Conservation (phyloP, 1,284 basidiomycete genomes). For the Ustilago loliicola region DNA sequence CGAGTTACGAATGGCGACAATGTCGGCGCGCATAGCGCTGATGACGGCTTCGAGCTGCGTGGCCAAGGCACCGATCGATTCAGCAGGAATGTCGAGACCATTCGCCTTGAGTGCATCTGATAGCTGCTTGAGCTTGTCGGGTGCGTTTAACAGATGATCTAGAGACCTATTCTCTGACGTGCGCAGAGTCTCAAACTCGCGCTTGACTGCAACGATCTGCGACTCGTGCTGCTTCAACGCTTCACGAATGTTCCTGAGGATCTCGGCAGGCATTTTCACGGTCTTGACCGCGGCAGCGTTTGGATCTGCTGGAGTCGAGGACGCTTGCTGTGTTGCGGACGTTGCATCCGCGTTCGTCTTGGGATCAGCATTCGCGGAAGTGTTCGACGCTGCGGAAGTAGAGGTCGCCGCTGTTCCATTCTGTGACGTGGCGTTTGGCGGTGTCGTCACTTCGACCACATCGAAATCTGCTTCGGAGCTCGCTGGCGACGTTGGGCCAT, state of each 20-base stretch:
- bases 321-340: background rate
- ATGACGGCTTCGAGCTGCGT: constrained; percentile 2
- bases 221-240: constrained; percentile 14
- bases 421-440: constrained; percentile 1
- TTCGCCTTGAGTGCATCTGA: constrained; percentile 10
- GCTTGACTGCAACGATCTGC: constrained; percentile 8
- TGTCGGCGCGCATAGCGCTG: background rate
- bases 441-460: background rate
- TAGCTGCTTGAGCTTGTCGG: constrained; percentile 22
- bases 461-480: background rate
- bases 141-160: constrained; percentile 15
- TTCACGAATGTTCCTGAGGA: background rate
- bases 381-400: background rate
- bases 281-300: background rate
- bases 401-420: background rate
- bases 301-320: background rate
- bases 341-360: background rate
- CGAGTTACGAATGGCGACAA: background rate
- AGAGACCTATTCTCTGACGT: background rate
- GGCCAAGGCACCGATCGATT: background rate
- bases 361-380: background rate
- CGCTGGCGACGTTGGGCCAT: background rate
- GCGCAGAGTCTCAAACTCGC: background rate
- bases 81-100: background rate
- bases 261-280: background rate